phyloP scores from a whole-genome alignment of 768 basidiomycete species.

The Podaxis carcinomalis region DNA sequence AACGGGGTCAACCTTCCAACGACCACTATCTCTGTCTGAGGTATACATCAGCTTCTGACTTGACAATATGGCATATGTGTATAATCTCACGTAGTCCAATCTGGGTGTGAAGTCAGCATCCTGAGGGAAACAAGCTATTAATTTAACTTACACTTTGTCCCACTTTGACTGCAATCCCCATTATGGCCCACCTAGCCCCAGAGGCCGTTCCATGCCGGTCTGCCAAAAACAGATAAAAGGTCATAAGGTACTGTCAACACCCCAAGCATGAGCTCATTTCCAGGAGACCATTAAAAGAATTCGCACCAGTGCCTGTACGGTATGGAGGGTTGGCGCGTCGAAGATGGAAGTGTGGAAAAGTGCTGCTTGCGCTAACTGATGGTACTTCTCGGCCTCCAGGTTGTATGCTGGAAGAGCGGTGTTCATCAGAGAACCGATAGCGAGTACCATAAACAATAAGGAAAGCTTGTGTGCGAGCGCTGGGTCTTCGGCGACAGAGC shows the following conservation, averaged over 20 bases:
- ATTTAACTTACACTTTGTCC: conserved; percentile 58
- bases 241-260: conserved; percentile 55
- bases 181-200: conserved; percentile 62
- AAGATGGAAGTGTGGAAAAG: conserved; percentile 62
- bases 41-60: conserved; percentile 11
- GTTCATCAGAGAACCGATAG: conserved; percentile 64
- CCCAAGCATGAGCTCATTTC: conserved; percentile 12
- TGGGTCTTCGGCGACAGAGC: conserved; percentile 45
- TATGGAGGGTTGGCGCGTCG: conserved; percentile 63
- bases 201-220: conserved; percentile 66
- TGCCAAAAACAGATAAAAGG: conserved; percentile 63
- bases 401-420: conserved; percentile 51
- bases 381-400: conserved; percentile 66
- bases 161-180: conserved; percentile 67
- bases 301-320: conserved; percentile 64
- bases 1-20: conserved; percentile 54
- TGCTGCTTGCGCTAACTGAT: conserved; percentile 61
- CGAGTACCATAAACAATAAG: conserved; percentile 61
- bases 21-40: conserved; percentile 66
- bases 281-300: neutral
- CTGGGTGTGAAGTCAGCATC: conserved; percentile 27
- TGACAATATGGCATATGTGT: neutral
- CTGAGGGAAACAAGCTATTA: conserved; percentile 11
- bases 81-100: conserved; percentile 62
- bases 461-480: conserved; percentile 57